phyloP scores from a whole-genome alignment of 2,329 filamentous ascomycete species.

The Fusarium concolor region DNA sequence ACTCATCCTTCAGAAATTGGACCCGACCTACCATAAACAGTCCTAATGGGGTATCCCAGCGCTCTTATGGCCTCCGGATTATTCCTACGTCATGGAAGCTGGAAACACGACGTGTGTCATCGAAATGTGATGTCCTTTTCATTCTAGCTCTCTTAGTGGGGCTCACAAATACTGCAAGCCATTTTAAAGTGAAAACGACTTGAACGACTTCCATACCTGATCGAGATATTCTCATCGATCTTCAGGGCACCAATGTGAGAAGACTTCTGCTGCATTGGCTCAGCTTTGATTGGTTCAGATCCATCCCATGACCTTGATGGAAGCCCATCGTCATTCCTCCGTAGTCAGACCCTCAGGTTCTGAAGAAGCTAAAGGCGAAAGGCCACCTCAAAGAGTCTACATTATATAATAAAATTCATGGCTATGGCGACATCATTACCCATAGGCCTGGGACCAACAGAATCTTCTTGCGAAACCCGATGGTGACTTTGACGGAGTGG shows the following conservation, averaged over 20 bases:
- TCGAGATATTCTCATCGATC: not conserved
- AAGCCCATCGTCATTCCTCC: not conserved
- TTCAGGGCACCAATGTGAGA: not conserved
- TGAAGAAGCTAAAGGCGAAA: not conserved
- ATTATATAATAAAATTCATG: too few relatives aligned
- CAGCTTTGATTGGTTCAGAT: not conserved
- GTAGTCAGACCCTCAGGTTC: not conserved
- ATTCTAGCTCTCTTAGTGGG: not conserved
- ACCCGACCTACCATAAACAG: not conserved
- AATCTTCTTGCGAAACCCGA: not conserved
- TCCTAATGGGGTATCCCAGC: not conserved
- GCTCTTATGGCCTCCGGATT: not conserved
- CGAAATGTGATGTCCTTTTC: not conserved
- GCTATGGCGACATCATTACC: too few relatives aligned
- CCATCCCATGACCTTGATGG: not conserved
- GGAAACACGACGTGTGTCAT: not conserved
- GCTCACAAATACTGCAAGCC: conserved; percentile 7
- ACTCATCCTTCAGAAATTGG: not conserved
- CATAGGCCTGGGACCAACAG: not conserved
- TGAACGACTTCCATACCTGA: not conserved
- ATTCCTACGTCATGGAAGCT: not conserved
- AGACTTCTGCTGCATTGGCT: not conserved
- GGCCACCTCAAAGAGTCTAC: too few relatives aligned
- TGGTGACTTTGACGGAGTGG: not conserved
- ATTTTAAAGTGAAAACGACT: not conserved